A percentile compares a stretch with the other conserved stretches of the same genome.
These are phyloP conservation scores for Podila minutissima DNA, from an alignment of 192 early-diverging fungal species.

Conservation along the genomic window DNA sequence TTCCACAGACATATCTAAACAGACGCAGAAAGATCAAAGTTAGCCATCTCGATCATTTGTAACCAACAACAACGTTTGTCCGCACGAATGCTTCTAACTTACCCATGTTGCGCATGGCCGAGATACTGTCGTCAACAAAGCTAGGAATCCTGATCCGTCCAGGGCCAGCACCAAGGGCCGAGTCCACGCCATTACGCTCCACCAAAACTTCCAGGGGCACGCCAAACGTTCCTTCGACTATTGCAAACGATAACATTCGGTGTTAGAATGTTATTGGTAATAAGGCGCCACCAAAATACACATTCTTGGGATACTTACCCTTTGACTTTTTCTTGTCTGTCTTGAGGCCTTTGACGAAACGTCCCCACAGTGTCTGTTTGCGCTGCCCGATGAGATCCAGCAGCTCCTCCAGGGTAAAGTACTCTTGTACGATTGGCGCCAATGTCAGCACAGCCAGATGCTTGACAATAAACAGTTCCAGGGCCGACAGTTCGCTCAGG, in stretches of 20 bases:
- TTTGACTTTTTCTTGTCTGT: conserved; percentile 64
- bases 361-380: conserved; percentile 84
- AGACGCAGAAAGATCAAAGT: neutral
- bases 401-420: conserved; percentile 78
- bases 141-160: conserved; percentile 81
- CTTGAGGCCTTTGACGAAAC: conserved; percentile 73
- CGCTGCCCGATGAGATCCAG: conserved; percentile 79
- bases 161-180: conserved; percentile 72
- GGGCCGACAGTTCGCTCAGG: conserved; percentile 74
- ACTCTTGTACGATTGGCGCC: conserved; percentile 73
- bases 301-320: conserved; percentile 48
- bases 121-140: conserved; percentile 86
- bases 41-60: too few relatives aligned
- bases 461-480: conserved; percentile 86
- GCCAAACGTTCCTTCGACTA: conserved; percentile 87
- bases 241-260: conserved; percentile 7
- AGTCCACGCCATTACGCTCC: conserved; percentile 85
- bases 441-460: conserved; percentile 85
- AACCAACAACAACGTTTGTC: too few relatives aligned
- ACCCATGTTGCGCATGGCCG: conserved; percentile 80
- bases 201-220: conserved; percentile 86
- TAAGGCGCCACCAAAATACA: neutral
- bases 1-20: conserved; percentile 77
- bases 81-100: conserved; percentile 5
- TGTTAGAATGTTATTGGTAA: neutral